A percentile compares a stretch with the other conserved stretches of the same genome.
Evolutionary conservation across 495 filamentous ascomycete species (phyloP).

Genomic region (Annulohypoxylon stygium): DNA sequence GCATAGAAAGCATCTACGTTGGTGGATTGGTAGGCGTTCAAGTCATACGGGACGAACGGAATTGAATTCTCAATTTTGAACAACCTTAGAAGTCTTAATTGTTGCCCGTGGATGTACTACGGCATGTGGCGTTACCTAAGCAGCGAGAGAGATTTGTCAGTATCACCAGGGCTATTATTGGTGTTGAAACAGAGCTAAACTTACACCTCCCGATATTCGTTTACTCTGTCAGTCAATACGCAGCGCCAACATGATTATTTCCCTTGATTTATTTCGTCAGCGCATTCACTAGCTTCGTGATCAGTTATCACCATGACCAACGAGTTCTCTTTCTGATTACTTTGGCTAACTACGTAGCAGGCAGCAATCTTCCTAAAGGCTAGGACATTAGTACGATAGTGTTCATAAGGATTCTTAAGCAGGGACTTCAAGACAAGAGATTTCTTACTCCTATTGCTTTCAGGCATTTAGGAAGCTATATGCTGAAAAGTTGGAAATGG

Average conservation of each 20-base stretch:
- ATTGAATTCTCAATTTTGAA: conserved; percentile 46
- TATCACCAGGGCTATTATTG: neutral
- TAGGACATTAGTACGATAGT: neutral
- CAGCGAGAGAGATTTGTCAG: neutral
- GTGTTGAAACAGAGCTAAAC: neutral
- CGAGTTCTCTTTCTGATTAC: neutral
- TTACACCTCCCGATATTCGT: conserved; percentile 6
- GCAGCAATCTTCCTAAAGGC: neutral
- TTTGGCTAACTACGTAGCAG: neutral
- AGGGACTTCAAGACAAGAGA: neutral
- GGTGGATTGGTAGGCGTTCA: conserved; percentile 52
- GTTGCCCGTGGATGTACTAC: neutral
- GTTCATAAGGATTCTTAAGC: neutral
- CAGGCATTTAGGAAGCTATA: no score
- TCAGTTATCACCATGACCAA: neutral
- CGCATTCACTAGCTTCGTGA: neutral
- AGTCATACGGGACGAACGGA: conserved; percentile 43
- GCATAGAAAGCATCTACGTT: conserved; percentile 51
- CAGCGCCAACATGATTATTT: neutral
- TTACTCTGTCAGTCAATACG: neutral
- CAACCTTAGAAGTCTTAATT: neutral
- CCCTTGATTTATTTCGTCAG: neutral
- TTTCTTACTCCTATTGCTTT: neutral
- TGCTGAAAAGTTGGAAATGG: no score
- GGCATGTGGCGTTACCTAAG: conserved; percentile 4